These are phyloP conservation scores for Fusarium caatingaense DNA, from an alignment of 2,329 filamentous ascomycete species.

Conservation along the genomic window DNA sequence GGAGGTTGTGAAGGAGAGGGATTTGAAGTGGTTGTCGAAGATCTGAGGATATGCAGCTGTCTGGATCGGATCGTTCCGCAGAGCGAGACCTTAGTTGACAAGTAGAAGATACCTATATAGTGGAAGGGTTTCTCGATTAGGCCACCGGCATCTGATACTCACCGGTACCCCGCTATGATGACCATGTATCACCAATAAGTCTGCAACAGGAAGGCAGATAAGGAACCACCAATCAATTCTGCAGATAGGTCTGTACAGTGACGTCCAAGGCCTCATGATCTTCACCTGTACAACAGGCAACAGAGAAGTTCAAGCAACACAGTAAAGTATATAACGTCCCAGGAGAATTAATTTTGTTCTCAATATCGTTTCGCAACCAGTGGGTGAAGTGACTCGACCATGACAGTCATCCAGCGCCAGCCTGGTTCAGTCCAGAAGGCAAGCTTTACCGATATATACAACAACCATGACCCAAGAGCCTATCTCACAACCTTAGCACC, in stretches of 20 bases:
- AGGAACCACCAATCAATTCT: background rate
- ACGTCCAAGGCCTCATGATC: background rate
- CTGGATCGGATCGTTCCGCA: background rate
- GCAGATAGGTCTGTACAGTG: fast-evolving
- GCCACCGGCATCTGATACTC: fast-evolving
- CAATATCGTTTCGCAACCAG: no score
- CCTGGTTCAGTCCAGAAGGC: background rate
- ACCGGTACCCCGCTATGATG: background rate
- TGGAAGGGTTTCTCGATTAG: no score
- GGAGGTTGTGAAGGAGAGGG: background rate
- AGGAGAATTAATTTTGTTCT: no score
- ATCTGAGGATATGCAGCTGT: background rate
- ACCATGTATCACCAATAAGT: background rate
- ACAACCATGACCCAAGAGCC: background rate
- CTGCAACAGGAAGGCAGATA: background rate
- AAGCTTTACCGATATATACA: background rate
- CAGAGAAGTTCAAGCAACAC: no score
- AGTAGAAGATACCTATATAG: no score
- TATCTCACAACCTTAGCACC: background rate
- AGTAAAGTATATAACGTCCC: no score
- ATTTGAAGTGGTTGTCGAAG: slow-evolving; percentile 6
- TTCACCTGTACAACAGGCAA: no score
- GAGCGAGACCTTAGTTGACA: fast-evolving
- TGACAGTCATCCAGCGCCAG: background rate
- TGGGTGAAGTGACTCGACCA: background rate